Evolutionary conservation across 371 early-diverging fungal genomes (phyloP).

Genomic region (Syncephalastrum contaminatum): DNA sequence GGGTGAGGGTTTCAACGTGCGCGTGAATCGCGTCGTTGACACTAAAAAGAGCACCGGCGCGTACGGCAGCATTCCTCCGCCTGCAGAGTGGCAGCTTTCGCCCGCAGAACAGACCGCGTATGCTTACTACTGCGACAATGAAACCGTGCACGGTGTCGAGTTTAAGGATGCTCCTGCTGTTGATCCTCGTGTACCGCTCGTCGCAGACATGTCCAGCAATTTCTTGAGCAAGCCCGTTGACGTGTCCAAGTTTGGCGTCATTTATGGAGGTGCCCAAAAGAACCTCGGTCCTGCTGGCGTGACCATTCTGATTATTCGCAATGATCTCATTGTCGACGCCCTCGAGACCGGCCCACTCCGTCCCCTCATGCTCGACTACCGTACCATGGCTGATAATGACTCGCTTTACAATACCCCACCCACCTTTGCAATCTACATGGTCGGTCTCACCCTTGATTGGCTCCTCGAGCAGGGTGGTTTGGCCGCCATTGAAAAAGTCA

Average conservation of each 20-base stretch:
- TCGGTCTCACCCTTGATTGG: constrained; percentile 86
- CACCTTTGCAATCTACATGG: constrained; percentile 92
- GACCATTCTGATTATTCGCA: constrained; percentile 87
- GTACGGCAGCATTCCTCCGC: constrained; percentile 44
- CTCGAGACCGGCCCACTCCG: constrained; percentile 48
- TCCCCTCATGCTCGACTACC: constrained; percentile 89
- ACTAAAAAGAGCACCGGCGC: constrained; percentile 50
- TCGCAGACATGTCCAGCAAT: constrained; percentile 96
- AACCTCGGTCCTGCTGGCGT: constrained; percentile 97
- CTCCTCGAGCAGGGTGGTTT: constrained; percentile 79
- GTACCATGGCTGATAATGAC: constrained; percentile 73
- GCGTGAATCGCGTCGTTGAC: constrained; percentile 69
- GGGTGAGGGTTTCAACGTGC: constrained; percentile 39
- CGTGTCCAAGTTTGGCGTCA: constrained; percentile 79
- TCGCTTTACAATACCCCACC: constrained; percentile 98
- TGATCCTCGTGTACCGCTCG: constrained; percentile 74
- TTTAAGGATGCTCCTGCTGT: constrained; percentile 59
- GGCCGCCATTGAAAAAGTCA: constrained; percentile 57
- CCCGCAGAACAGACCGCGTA: constrained; percentile 72
- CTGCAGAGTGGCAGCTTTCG: constrained; percentile 66
- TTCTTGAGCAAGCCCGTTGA: constrained; percentile 86
- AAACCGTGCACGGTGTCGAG: constrained; percentile 97
- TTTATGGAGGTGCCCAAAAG: constrained; percentile 97
- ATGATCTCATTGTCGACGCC: constrained; percentile 72
- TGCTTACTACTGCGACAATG: constrained; percentile 96